phyloP scores from a whole-genome alignment of 129 eudicot species.

The Helianthus tuberosus region DNA sequence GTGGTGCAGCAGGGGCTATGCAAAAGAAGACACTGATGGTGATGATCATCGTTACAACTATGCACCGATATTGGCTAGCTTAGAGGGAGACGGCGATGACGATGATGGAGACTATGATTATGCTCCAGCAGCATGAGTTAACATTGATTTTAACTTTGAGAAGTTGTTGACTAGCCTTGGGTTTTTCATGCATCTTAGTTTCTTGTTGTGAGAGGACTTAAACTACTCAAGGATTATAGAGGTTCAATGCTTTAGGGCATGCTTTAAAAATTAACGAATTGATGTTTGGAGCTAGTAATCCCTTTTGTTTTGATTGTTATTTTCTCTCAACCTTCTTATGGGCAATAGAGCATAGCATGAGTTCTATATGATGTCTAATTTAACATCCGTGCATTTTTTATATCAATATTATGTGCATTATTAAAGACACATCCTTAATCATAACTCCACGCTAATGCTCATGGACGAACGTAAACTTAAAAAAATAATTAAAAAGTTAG shows the following conservation, averaged over 20 bases:
- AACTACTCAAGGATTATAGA: background rate
- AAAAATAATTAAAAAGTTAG: too few relatives aligned
- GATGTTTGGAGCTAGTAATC: background rate
- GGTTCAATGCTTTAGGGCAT: background rate
- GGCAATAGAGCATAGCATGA: background rate
- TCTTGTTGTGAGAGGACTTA: background rate
- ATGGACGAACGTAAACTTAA: too few relatives aligned
- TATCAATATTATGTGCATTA: background rate
- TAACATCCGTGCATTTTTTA: conserved; percentile 4
- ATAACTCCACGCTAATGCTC: too few relatives aligned
- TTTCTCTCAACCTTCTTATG: background rate
- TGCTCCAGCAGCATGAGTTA: conserved; percentile 31
- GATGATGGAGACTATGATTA: conserved; percentile 33
- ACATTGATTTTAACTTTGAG: too few relatives aligned
- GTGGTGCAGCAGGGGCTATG: conserved; percentile 11
- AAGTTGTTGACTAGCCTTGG: background rate
- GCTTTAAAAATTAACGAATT: background rate
- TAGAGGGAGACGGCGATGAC: conserved; percentile 22
- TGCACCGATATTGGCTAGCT: background rate
- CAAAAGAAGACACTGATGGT: background rate
- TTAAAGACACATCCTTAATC: background rate
- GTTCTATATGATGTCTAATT: conserved; percentile 11
- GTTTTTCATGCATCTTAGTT: background rate
- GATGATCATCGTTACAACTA: conserved; percentile 22
- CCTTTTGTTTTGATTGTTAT: background rate